These are phyloP conservation scores for Leucoagaricus sp. DNA, from an alignment of 1,284 basidiomycete species.

Conservation along the genomic window DNA sequence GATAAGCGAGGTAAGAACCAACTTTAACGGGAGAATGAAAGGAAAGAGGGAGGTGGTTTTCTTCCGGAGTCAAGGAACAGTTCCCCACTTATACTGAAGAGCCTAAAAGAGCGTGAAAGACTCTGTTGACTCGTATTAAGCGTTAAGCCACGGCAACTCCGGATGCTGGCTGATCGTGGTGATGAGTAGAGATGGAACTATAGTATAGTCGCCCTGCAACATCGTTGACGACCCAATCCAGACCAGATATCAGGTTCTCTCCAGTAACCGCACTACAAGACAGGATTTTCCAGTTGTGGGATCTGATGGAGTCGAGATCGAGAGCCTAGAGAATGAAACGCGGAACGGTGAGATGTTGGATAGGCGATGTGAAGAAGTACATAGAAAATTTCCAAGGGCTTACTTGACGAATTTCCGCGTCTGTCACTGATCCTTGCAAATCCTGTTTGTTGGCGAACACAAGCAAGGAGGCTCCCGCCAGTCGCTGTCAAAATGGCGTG, in stretches of 20 bases:
- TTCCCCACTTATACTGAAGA: background rate
- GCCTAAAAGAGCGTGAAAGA: constrained; percentile 3
- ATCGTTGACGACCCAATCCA: constrained; percentile 95
- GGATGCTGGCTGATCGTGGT: constrained; percentile 9
- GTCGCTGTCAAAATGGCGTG: constrained; percentile 55
- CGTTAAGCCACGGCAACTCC: constrained; percentile 8
- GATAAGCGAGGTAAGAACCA: constrained; percentile 8
- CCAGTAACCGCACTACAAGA: constrained; percentile 94
- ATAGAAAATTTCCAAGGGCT: constrained; percentile 29
- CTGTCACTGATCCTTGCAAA: constrained; percentile 83
- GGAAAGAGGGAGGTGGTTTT: background rate
- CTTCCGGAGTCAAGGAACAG: background rate
- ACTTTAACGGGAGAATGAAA: constrained; percentile 6
- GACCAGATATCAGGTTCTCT: constrained; percentile 78
- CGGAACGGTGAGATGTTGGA: background rate
- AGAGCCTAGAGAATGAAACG: constrained; percentile 57
- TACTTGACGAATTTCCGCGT: constrained; percentile 82
- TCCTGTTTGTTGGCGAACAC: constrained; percentile 99
- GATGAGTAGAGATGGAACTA: constrained; percentile 35
- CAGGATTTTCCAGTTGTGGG: constrained; percentile 90
- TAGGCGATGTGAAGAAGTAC: constrained; percentile 3
- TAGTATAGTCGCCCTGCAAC: constrained; percentile 84
- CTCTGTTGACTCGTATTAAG: background rate
- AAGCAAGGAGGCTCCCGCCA: constrained; percentile 92
- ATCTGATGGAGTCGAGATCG: constrained; percentile 74